These are phyloP conservation scores for Colletotrichum australisinense DNA, from an alignment of 2,329 filamentous ascomycete species.

Conservation along the genomic window DNA sequence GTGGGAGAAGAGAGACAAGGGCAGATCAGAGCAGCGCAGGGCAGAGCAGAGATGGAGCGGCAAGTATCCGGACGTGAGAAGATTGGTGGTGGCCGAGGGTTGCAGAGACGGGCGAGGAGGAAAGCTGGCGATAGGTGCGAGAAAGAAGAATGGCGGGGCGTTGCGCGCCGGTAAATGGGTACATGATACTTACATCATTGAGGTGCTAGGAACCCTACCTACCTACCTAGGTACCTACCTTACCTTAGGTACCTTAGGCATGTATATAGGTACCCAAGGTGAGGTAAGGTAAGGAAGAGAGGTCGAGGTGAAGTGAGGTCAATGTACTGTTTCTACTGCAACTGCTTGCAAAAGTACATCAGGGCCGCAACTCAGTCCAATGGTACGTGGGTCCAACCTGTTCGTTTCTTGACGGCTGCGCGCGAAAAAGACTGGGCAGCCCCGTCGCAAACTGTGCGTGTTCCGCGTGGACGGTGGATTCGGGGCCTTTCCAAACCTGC, in stretches of 20 bases:
- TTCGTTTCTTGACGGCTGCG: not conserved
- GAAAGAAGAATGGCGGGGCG: slow-evolving; percentile 1
- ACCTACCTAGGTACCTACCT: not conserved
- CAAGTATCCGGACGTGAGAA: not conserved
- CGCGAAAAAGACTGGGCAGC: not conserved
- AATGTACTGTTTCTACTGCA: slow-evolving; percentile 1
- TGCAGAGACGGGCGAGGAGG: slow-evolving; percentile 1
- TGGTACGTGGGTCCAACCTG: not conserved
- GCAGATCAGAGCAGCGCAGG: not conserved
- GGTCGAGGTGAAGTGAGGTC: not conserved
- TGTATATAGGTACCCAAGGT: not conserved
- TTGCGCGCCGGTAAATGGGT: slow-evolving; percentile 13
- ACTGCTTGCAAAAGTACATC: not conserved
- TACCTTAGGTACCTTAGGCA: not conserved
- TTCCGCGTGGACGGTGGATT: not conserved
- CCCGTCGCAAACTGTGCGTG: not conserved
- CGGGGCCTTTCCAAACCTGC: not conserved
- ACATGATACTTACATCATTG: not conserved
- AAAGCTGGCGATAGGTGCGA: slow-evolving; percentile 18
- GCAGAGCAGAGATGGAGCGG: not conserved
- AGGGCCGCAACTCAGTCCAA: not conserved
- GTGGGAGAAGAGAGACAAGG: slow-evolving; percentile 1
- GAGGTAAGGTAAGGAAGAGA: not conserved
- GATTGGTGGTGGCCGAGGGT: not conserved
- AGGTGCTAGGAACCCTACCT: not conserved